Percentiles rank a stretch among this genome's conserved stretches.
phyloP scores from a whole-genome alignment of 2,329 filamentous ascomycete species.

The Alternaria brassicae region DNA sequence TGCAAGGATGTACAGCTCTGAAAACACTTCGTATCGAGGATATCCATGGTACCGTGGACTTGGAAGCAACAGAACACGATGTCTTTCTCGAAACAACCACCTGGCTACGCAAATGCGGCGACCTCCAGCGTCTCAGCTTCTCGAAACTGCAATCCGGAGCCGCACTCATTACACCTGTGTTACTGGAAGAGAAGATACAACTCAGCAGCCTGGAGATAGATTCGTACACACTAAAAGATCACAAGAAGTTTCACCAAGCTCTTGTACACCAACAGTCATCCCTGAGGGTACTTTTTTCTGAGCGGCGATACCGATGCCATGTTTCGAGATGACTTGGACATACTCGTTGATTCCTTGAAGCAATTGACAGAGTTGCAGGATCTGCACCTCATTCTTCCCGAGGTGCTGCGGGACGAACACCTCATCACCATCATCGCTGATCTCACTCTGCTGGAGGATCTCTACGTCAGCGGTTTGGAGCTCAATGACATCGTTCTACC shows the following conservation, averaged over 20 bases:
- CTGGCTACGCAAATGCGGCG: slow-evolving; percentile 64
- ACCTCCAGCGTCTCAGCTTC: slow-evolving; percentile 60
- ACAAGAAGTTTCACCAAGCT: slow-evolving; percentile 61
- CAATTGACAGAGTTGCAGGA: slow-evolving; percentile 60
- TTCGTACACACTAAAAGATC: slow-evolving; percentile 58
- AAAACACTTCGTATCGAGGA: slow-evolving; percentile 60
- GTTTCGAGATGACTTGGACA: slow-evolving; percentile 57
- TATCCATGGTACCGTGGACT: slow-evolving; percentile 51
- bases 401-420: slow-evolving; percentile 60
- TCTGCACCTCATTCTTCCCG: slow-evolving; percentile 60
- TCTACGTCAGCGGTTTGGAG: slow-evolving; percentile 64
- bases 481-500: slow-evolving; percentile 59
- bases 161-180: slow-evolving; percentile 60
- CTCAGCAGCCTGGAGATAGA: slow-evolving; percentile 60
- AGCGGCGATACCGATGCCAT: slow-evolving; percentile 57
- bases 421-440: slow-evolving; percentile 57
- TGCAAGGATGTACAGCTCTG: slow-evolving; percentile 59
- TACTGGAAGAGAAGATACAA: slow-evolving; percentile 55
- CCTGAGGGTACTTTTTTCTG: slow-evolving; percentile 56
- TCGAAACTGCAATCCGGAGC: slow-evolving; percentile 60
- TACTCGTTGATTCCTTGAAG: slow-evolving; percentile 60
- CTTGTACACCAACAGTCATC: slow-evolving; percentile 61
- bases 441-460: slow-evolving; percentile 60
- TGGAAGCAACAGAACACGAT: slow-evolving; percentile 62
- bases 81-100: slow-evolving; percentile 59